phyloP scores from a whole-genome alignment of 495 filamentous ascomycete genomes.

The Penicillium coprophilum region DNA sequence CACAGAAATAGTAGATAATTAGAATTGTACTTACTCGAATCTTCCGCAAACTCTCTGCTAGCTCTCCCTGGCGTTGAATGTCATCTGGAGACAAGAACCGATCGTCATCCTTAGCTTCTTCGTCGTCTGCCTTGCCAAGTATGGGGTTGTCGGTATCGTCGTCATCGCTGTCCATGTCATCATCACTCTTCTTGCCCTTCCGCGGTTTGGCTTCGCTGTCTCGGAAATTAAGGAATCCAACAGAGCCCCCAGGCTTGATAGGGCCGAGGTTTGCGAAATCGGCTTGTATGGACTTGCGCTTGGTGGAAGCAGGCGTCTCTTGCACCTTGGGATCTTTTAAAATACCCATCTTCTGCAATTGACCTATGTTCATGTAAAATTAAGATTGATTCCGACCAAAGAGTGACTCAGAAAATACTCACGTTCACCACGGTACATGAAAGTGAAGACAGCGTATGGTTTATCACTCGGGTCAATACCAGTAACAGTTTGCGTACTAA shows the following conservation, averaged over 20 bases:
- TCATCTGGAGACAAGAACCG: slow-evolving; percentile 70
- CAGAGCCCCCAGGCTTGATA: slow-evolving; percentile 74
- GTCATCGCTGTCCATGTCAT: slow-evolving; percentile 67
- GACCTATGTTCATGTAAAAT: slow-evolving; percentile 54
- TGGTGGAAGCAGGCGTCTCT: slow-evolving; percentile 55
- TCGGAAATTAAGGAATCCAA: slow-evolving; percentile 88
- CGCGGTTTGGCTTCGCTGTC: slow-evolving; percentile 58
- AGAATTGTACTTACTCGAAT: slow-evolving; percentile 70
- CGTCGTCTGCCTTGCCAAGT: slow-evolving; percentile 65
- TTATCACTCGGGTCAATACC: slow-evolving; percentile 95
- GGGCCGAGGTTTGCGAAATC: slow-evolving; percentile 85
- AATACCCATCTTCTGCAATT: slow-evolving; percentile 94
- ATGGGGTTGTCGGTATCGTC: slow-evolving; percentile 57
- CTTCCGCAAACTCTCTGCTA: slow-evolving; percentile 86
- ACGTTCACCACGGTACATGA: slow-evolving; percentile 97
- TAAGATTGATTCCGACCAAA: slow-evolving; percentile 18
- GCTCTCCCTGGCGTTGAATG: slow-evolving; percentile 74
- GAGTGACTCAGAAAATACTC: slow-evolving; percentile 38
- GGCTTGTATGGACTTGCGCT: slow-evolving; percentile 72
- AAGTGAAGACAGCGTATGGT: slow-evolving; percentile 96
- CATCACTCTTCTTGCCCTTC: slow-evolving; percentile 47
- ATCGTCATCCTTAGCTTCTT: slow-evolving; percentile 69
- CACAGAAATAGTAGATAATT: not conserved
- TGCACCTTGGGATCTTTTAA: slow-evolving; percentile 60
- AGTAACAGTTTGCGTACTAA: slow-evolving; percentile 97